These are phyloP conservation scores for Usnea hakonensis DNA, from an alignment of 495 filamentous ascomycete species.

Conservation along the genomic window DNA sequence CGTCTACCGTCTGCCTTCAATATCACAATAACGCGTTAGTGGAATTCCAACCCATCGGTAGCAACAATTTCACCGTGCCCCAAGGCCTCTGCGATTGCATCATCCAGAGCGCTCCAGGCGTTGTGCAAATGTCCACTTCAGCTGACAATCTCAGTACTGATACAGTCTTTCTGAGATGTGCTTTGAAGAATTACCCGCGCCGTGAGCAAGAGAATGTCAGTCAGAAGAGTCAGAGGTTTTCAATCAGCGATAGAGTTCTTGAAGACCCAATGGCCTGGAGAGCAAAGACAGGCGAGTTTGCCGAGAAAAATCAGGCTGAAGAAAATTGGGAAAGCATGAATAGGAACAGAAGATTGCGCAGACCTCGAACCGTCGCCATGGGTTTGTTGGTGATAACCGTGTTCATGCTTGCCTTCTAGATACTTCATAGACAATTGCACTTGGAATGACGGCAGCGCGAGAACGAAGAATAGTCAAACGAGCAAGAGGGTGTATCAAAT, in stretches of 20 bases:
- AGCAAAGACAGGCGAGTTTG: slow-evolving; percentile 13
- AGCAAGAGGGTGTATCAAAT: background rate
- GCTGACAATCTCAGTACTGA: background rate
- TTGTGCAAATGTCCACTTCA: background rate
- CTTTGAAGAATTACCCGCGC: background rate
- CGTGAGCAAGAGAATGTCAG: background rate
- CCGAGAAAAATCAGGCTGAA: slow-evolving; percentile 2
- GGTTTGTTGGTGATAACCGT: slow-evolving; percentile 2
- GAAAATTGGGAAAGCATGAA: slow-evolving; percentile 1
- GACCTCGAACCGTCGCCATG: slow-evolving; percentile 1
- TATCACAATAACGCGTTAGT: slow-evolving; percentile 14
- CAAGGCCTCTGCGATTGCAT: background rate
- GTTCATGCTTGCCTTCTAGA: slow-evolving; percentile 8
- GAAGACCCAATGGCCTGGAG: slow-evolving; percentile 8
- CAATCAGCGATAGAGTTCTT: slow-evolving; percentile 10
- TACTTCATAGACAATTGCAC: background rate
- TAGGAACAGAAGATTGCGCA: background rate
- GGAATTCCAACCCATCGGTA: background rate
- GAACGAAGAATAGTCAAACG: background rate
- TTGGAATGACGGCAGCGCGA: background rate
- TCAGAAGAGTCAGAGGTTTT: slow-evolving; percentile 4
- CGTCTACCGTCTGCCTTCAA: slow-evolving; percentile 20
- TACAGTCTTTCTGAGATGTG: background rate
- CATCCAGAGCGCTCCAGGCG: background rate
- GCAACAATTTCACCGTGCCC: background rate